Base-by-base conservation (phyloP, 805 yeast genomes). In the Debaryomyces tyrocola region DNA sequence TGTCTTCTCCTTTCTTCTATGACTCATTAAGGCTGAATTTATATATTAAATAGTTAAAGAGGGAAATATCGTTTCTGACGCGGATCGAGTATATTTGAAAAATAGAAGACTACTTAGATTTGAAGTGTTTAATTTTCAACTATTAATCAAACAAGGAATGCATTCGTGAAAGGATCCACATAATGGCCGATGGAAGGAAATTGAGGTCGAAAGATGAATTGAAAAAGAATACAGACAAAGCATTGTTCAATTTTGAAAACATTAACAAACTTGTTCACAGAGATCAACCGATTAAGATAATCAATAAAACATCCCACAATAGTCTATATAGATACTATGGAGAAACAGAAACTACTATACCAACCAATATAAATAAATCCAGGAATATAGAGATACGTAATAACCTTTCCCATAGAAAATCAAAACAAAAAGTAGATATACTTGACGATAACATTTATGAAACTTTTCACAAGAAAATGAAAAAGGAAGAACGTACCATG, bases 401-500 rank as follows among this genome's bases (percentile, higher is more conserved):
- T 14, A 44, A 44, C 5, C 21, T 52, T 2, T 44, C 55, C 12
- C 65, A 66, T 20, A 48, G 69, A 29, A 51, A 57, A 28, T 47
- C 60, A 17, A 56, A 59, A 20, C 47, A 37, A 31, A 34, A 45
- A 2, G 54, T 35, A 5, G 77, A 71, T 46, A 80, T 82, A 4
- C 64, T 87, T 40, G 54, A 62, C 1, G 85, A 82, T 58, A 53
- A 59, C 0, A 15, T 67, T 11, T 83, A 69, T 58, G 55, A 61
- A 27, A 50, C 67, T 11, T 79, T 74, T 54, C 91, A 86, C 63
- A 73, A 74, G 36, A 72, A 78, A 34, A 79, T 85, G 82, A 79
- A 77, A 51, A 78, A 78, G 45, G 84, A 83, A 43, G 96, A 87
- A 61, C 76, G 75, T 48, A 73, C 79, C 39, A 82, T 84, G 78